These are phyloP conservation scores for Podaxis carcinomalis DNA, from an alignment of 768 basidiomycete genomes.

Conservation along the genomic window DNA sequence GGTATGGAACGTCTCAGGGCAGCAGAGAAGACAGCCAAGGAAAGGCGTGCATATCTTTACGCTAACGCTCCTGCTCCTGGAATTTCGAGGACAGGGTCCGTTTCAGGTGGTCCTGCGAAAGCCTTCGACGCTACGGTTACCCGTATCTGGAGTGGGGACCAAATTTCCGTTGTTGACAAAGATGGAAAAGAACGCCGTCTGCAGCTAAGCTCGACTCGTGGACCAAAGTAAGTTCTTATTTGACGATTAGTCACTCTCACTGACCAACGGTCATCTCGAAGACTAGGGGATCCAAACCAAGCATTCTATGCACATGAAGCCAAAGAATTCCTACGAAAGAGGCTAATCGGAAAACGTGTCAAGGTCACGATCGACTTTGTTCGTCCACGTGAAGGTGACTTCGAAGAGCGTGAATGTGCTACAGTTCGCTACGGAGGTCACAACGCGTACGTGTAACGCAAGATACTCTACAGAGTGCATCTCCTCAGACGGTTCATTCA, in stretches of 20 bases:
- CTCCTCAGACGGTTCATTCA: slow-evolving; percentile 1
- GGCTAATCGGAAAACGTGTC: slow-evolving; percentile 85
- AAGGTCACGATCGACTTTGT: slow-evolving; percentile 85
- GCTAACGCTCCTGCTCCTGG: slow-evolving; percentile 42
- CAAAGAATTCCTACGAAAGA: slow-evolving; percentile 88
- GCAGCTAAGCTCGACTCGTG: slow-evolving; percentile 85
- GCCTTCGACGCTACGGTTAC: slow-evolving; percentile 79
- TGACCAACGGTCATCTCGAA: slow-evolving; percentile 21
- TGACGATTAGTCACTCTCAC: neutral
- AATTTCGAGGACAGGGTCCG: slow-evolving; percentile 40
- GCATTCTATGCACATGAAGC: slow-evolving; percentile 89
- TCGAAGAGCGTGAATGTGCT: slow-evolving; percentile 88
- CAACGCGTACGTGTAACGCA: slow-evolving; percentile 55
- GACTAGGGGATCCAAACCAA: slow-evolving; percentile 82
- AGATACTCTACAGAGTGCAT: neutral
- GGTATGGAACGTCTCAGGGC: slow-evolving; percentile 85
- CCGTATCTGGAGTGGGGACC: slow-evolving; percentile 91
- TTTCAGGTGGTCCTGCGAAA: slow-evolving; percentile 40
- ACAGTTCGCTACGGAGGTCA: slow-evolving; percentile 84
- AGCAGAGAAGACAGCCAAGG: slow-evolving; percentile 79
- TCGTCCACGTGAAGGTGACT: slow-evolving; percentile 89
- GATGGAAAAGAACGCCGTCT: slow-evolving; percentile 77
- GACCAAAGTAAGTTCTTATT: slow-evolving; percentile 55
- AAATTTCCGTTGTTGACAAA: slow-evolving; percentile 76
- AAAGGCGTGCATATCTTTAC: slow-evolving; percentile 68